Base-by-base conservation (phyloP, 805 yeast genomes). In the Hanseniaspora thailandica region DNA sequence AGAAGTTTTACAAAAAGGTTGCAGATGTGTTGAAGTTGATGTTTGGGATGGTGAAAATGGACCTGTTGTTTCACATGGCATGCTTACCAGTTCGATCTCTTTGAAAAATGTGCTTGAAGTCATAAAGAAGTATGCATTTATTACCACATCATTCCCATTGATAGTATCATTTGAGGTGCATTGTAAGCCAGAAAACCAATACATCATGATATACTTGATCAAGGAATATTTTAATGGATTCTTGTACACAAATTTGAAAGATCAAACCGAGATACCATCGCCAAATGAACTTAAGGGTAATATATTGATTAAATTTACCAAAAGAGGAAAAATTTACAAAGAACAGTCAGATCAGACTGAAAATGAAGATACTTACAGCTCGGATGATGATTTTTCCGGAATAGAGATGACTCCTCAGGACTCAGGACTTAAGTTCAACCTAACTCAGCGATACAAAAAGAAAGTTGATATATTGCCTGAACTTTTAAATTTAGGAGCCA, bases 11-110 rank as follows among this genome's bases (percentile, higher is more conserved):
- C 96, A 88, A 63, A 76, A 88, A 52, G 97, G 98, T 1, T 93
- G 97, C 61, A 73, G 96, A 44, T 89, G 96, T 57, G 73, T 93
- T n/a, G 99, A 93, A 62, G 80, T 93, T 39, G 99, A 93, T 66
- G 73, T 93, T 20, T 93, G 98, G 98, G 96, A 90, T 69, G 85
- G 82, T 22, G 80, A 76, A 33, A 66, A 68, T 12, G 89, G 83
- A 0, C 98, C 98, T 0, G 77, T 86, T 0, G 96, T 93, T 0
- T 83, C 84, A 28, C 99, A 93, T 66, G 98, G 98, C 0, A 79
- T 95, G 0, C 77, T 93, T 57, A 86, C 97, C 0, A 73, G 82
- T 0, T 77, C 90, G 0, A 77, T 90, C 10, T 76, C 80, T 1
- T 75, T 90, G 30, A 64, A 70, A 10, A 81, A 81, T 58, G 97